Evolutionary conservation across 148 eudicot genomes (phyloP).

Genomic region (Drosera capensis): DNA sequence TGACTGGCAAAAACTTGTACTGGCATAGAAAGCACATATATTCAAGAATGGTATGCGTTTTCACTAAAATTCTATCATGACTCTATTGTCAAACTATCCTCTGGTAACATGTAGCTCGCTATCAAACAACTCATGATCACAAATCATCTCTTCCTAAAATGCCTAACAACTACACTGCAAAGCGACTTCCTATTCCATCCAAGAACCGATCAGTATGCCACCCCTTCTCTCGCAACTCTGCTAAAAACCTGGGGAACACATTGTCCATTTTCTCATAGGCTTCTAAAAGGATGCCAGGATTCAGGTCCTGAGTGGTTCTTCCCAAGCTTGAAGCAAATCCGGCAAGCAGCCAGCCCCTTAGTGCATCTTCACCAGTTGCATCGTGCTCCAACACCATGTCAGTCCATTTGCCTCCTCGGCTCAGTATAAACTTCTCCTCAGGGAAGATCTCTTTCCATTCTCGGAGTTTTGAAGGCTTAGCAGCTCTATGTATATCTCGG

Average conservation of each 20-base stretch:
- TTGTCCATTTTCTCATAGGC: conserved; percentile 75
- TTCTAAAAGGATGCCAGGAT: conserved; percentile 19
- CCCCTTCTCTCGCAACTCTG: conserved; percentile 60
- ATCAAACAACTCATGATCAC: no score
- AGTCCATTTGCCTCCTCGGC: conserved; percentile 39
- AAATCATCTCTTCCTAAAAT: no score
- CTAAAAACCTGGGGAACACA: conserved; percentile 45
- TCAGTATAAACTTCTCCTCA: conserved; percentile 62
- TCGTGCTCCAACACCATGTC: conserved; percentile 71
- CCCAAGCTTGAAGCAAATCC: conserved; percentile 48
- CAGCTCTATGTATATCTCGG: conserved; percentile 40
- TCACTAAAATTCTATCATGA: no score
- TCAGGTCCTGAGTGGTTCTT: conserved; percentile 11
- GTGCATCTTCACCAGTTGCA: conserved; percentile 90
- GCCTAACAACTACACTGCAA: conserved; percentile 37
- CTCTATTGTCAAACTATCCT: no score
- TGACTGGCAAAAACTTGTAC: no score
- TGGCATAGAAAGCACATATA: no score
- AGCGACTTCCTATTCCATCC: conserved; percentile 85
- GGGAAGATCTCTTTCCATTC: conserved; percentile 65
- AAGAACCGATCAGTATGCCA: conserved; percentile 99
- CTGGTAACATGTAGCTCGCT: no score
- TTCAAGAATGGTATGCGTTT: no score
- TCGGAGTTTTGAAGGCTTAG: conserved; percentile 54
- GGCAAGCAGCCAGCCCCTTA: conserved; percentile 94